Base-by-base conservation (phyloP, 257 asterid species). In the Coffea canephora region DNA sequence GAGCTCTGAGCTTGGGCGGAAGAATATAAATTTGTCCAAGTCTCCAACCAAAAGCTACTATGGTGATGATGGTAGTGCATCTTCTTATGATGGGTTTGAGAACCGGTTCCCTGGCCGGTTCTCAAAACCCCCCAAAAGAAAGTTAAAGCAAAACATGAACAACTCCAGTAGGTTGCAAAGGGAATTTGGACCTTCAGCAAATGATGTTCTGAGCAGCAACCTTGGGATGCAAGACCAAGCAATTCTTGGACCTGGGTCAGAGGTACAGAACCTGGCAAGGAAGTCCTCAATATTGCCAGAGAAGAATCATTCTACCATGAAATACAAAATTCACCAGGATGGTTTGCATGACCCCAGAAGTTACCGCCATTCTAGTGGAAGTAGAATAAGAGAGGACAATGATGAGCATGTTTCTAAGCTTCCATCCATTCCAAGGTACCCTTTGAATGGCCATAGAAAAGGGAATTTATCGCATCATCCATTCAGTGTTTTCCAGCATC, bases 71-170 rank as follows among this genome's bases (percentile, higher is more conserved):
- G 96, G 91, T 73, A 91, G 97, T 55, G 89, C 83, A 81, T 91
- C 96, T 76, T 93, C 97, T 67, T 88, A 70, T 54, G 97, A 94
- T 79, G 97, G 87, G 82, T 82, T 68, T 4, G 84, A 87, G 77
- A 89, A 85, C 82, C 84, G 82, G 79, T 41, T 76, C 73, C 68
- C 69, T 46, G 76, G 83, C 77, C 88, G 76, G 61, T 55, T 64
- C 75, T 71, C 89, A 25, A 87, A 72, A 70, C 86, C 85, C 70
- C 61, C 79, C 8, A 76, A 75, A 34, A 85, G 89, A 83, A 88
- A 77, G 82, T 78, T 52, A 23, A 83, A 81, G 85, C 85, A 70
- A 27, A 82, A 67, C 71, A 59, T 69, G 70, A 49, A 49, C 65
- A 74, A 85, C 61, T 25, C 84, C 71, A 62, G 67, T 72, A 89